phyloP scores from a whole-genome alignment of 768 basidiomycete genomes.

The Russula vinacea region DNA sequence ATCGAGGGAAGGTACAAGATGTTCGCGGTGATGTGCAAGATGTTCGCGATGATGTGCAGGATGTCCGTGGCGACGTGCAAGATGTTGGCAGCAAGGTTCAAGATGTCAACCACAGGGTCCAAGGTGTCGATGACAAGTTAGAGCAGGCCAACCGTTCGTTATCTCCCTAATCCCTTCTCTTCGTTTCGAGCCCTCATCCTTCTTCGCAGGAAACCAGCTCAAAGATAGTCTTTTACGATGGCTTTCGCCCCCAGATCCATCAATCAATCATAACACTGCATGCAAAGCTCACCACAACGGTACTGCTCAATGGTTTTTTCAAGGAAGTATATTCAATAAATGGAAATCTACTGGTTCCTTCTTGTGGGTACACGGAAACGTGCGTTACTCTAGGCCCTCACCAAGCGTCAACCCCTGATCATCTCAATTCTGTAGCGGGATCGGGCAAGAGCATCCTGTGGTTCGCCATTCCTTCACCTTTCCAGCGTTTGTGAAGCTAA shows the following conservation, averaged over 20 bases:
- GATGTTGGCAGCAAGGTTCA: not conserved
- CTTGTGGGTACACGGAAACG: conserved; percentile 2
- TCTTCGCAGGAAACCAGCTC: not conserved
- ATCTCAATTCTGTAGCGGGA: not conserved
- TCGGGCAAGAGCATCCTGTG: not conserved
- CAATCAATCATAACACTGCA: conserved; percentile 1
- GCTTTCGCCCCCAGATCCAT: conserved; percentile 4
- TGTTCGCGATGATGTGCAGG: too few relatives aligned
- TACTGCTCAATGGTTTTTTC: conserved; percentile 3
- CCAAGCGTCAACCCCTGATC: not conserved
- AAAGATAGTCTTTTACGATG: not conserved
- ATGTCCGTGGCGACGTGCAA: too few relatives aligned
- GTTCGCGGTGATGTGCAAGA: not conserved
- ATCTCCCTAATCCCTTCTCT: not conserved
- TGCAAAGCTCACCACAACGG: not conserved
- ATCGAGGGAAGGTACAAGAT: not conserved
- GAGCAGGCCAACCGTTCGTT: not conserved
- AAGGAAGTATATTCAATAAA: not conserved
- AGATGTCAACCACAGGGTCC: not conserved
- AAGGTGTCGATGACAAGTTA: not conserved
- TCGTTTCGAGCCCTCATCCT: not conserved
- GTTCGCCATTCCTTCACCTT: not conserved
- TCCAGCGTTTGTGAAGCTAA: not conserved
- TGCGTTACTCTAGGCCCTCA: not conserved
- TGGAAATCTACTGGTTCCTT: not conserved